Base-by-base conservation (phyloP, 306 rosid genomes). In the Rubus idaeus region DNA sequence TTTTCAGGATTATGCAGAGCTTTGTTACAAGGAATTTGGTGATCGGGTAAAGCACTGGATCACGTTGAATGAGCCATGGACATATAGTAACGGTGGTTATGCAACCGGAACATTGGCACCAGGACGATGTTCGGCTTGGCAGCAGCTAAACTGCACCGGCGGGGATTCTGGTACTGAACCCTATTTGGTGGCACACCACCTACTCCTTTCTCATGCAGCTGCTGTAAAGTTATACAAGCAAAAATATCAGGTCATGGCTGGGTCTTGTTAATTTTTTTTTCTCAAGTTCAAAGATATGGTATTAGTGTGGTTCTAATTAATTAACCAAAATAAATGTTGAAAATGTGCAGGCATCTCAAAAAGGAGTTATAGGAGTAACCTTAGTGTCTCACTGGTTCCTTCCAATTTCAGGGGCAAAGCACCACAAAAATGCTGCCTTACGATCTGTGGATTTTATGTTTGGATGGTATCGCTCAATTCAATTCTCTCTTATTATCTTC, bases 21-120 rank as follows among this genome's bases (percentile, higher is more conserved):
- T 90, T 16, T 87, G 91, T 39, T 90, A 73, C 71, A 84, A 51
- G n/a, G 71, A 68, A 75, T 90, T 90, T 45, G 94, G 94, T 9
- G 88, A 90, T 1, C 78, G 87, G 8, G 91, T 90, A 20, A 90
- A 87, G 58, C 65, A 87, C 10, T 90, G 94, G 91, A 80, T 87
- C 71, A 90, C 90, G 1, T 30, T 86, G 17, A 90, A 90, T 17
- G 94, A 89, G 44, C 90, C 91, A 62, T 68, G 1, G 14, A 23
- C 40, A 5, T 85, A 70, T 30, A 61, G 73, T 16, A 0, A 0
- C 0, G 46, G 11, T 20, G 89, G 90, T 2, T 90, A 90, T 73
- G 81, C 74, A 35, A 0, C 0, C 0, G 89, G 87, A 0, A 5
- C 7, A 0, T 1, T 14, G 1, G 85, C 90, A 21, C 89, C 90